Base-by-base conservation (phyloP, 768 basidiomycete genomes). In the Trametes cubensis region DNA sequence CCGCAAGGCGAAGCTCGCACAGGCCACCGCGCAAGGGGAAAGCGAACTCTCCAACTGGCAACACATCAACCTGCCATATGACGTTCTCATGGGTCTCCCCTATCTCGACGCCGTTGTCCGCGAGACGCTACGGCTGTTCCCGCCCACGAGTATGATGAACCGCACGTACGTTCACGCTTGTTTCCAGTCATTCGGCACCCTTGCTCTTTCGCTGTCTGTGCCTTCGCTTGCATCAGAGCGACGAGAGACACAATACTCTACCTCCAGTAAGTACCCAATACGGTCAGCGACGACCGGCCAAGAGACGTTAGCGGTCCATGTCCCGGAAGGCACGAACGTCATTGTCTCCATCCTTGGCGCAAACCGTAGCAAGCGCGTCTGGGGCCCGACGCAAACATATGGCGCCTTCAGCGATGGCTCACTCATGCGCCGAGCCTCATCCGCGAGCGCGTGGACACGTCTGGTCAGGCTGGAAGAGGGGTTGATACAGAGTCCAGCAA, bases 331-430 rank as follows among this genome's bases (percentile, higher is more conserved):
- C 5, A 80, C 79, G 3, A 61, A 66, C 2, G 59, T 88, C 23
- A 66, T 72, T 13, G 71, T 79, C 4, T 79, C 82, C 3, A 76
- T 85, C 34, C 62, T 70, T 5, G 72, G 72, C 26, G 74, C 86
- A 53, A 86, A 88, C 69, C 71, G 74, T 13, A 79, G 82, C 13
- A 77, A 75, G 55, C 70, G 69, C 1, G 69, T 87, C n/a, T 90
- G 89, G 88, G 88, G 88, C 1, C 75, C 0, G 80, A 85, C 53
- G 80, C 85, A 4, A 78, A 79, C 15, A 78, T 77, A 40, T 90
- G 85, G 69, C 73, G 79, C 23, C 88, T 87, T 0, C 83, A 84
- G 54, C 76, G 88, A 14, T 90, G 89, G 88, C 73, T 88, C 17
- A 55, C 54, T 13, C 26, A 49, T 2, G 34, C 34, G 5, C 34